Evolutionary conservation across 2,329 filamentous ascomycete species (phyloP), one percentile per base, ranked within the genome.

Genomic region (Penicillium thymicola): DNA sequence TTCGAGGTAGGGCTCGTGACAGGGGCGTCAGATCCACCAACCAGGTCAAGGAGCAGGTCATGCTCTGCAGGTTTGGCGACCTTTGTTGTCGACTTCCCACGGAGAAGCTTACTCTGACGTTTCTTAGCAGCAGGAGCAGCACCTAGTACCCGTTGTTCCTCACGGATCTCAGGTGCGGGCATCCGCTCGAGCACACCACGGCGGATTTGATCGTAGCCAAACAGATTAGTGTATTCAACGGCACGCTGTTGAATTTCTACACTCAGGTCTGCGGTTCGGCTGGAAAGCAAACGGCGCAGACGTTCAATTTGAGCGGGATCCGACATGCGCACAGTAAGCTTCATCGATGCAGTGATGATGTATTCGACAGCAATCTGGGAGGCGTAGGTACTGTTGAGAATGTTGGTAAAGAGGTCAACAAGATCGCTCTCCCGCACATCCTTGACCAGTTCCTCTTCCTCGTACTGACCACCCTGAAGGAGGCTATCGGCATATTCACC

Each of bases 181-280:
- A 99, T 99, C 74, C 94, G 95, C 76, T 99, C 94, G 11, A 99
- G 79, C 3, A 99, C 94, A 56, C 94, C 94, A 58, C 84, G 85
- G 53, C 93, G 87, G 55, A 99, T 89, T 58, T 91, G 82, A 65
- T 99, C 92, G 67, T 91, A 91, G 0, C 85, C 85, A 68, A 99
- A 97, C n/a, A 99, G 81, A 69, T 97, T 97, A 57, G 87, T 85
- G 68, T 97, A 99, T 73, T 99, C 94, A 21, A 96, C 92, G 5
- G 93, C 89, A 72, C 94, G 87, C 75, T 99, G 94, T 74, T 99
- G 95, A 25, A 97, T 89, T 73, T 99, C 94, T 27, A 97, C 88
- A 68, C 96, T 93, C 51, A 99, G 80, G 72, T 94, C 95, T 9
- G 91, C 88, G 60, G 93, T 89, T 68, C 95, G 85, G 59, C 81